phyloP scores from a whole-genome alignment of 805 yeast genomes.

The Zygosaccharomyces rouxii region DNA sequence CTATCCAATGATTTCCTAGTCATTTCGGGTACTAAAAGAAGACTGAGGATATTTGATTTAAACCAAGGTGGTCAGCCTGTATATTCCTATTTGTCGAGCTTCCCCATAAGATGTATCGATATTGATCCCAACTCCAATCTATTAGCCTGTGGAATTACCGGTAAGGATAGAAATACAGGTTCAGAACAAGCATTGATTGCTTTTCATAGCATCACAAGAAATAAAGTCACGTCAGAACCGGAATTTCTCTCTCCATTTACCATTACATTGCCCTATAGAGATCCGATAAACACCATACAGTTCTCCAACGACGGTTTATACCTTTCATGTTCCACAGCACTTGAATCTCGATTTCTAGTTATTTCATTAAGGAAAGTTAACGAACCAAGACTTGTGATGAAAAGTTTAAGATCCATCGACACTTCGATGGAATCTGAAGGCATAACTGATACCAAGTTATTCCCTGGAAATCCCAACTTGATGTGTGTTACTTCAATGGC shows the following conservation, averaged over 20 bases:
- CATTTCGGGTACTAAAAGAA: slow-evolving; percentile 68
- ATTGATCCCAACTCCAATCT: slow-evolving; percentile 59
- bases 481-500: slow-evolving; percentile 59
- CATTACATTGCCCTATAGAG: slow-evolving; percentile 78
- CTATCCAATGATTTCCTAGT: slow-evolving; percentile 56
- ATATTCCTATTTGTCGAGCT: slow-evolving; percentile 62
- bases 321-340: slow-evolving; percentile 58
- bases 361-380: slow-evolving; percentile 61
- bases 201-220: slow-evolving; percentile 42
- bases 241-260: slow-evolving; percentile 54
- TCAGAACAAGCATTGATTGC: slow-evolving; percentile 74
- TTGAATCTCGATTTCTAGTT: slow-evolving; percentile 75
- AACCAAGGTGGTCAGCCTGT: slow-evolving; percentile 54
- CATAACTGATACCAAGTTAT: slow-evolving; percentile 72
- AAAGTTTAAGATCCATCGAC: slow-evolving; percentile 58
- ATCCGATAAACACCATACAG: slow-evolving; percentile 70
- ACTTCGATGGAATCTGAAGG: slow-evolving; percentile 80
- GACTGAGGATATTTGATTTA: slow-evolving; percentile 61
- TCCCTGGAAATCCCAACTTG: slow-evolving; percentile 55
- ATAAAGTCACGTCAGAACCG: slow-evolving; percentile 18
- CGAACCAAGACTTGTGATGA: slow-evolving; percentile 65
- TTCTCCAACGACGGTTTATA: slow-evolving; percentile 71
- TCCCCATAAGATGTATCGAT: slow-evolving; percentile 76
- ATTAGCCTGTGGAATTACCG: slow-evolving; percentile 78
- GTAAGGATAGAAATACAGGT: slow-evolving; percentile 63